Conservation (phyloP, 352 stramenopile genomes). For the Plasmopara halstedii region DNA sequence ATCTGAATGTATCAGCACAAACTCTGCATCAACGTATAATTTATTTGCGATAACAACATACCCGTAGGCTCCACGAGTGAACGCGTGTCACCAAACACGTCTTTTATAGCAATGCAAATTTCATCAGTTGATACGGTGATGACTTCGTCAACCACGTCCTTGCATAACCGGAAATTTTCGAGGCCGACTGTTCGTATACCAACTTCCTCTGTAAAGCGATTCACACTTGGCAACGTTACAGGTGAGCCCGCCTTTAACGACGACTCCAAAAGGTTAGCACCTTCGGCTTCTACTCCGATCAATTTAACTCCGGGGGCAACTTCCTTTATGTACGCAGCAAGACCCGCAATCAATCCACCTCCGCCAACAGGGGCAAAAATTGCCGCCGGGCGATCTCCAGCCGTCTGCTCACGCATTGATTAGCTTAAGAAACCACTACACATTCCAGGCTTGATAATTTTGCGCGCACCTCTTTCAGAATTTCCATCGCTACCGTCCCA, state of each 20-base stretch:
- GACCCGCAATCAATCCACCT: conserved; percentile 93
- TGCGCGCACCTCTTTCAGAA: conserved; percentile 59
- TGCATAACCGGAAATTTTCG: conserved; percentile 95
- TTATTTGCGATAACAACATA: conserved; percentile 3
- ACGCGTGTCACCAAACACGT: conserved; percentile 90
- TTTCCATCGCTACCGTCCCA: conserved; percentile 95
- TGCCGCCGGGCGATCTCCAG: conserved; percentile 86
- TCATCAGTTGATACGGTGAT: conserved; percentile 96
- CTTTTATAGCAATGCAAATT: conserved; percentile 90
- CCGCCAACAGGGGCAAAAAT: conserved; percentile 97
- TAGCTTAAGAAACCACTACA: neutral
- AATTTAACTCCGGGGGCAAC: conserved; percentile 87
- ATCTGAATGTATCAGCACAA: neutral
- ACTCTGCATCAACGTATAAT: neutral
- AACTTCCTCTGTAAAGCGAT: conserved; percentile 97
- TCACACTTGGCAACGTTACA: conserved; percentile 87
- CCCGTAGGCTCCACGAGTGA: conserved; percentile 91
- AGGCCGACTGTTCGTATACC: conserved; percentile 90
- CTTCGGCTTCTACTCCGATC: conserved; percentile 94
- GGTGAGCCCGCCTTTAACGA: conserved; percentile 80
- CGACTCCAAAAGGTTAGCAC: conserved; percentile 91
- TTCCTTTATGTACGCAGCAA: conserved; percentile 89
- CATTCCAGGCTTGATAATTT: neutral
- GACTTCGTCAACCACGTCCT: conserved; percentile 93
- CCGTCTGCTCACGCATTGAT: conserved; percentile 27